A percentile compares a stretch with the other conserved stretches of the same genome.
Evolutionary conservation across 306 rosid species (phyloP).

Genomic region (Ammopiptanthus mongolicus): DNA sequence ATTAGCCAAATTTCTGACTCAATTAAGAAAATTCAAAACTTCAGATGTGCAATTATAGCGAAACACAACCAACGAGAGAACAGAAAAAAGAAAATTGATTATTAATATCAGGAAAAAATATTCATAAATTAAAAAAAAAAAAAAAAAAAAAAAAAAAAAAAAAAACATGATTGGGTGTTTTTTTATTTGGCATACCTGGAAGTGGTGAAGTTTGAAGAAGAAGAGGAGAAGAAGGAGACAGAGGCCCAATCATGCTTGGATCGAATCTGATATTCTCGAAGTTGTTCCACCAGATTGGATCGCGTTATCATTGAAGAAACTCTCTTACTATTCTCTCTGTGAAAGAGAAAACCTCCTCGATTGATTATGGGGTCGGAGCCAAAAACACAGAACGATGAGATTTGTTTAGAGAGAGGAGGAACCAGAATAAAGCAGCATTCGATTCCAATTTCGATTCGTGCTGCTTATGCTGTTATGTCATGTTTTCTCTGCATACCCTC

Average conservation of each 20-base stretch:
- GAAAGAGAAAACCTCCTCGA: not conserved
- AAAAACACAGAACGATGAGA: not conserved
- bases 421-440: slow-evolving; percentile 12
- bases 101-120: not conserved
- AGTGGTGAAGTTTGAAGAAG: slow-evolving; percentile 64
- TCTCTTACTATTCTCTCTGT: slow-evolving; percentile 9
- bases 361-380: slow-evolving; percentile 17
- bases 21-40: not conserved
- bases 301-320: slow-evolving; percentile 75
- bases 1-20: not conserved
- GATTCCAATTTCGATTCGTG: not conserved
- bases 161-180: too few relatives aligned
- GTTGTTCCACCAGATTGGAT: slow-evolving; percentile 97
- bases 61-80: not conserved
- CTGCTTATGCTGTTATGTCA: too few relatives aligned
- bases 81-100: not conserved
- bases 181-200: slow-evolving; percentile 50
- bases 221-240: slow-evolving; percentile 92
- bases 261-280: slow-evolving; percentile 98
- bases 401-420: not conserved
- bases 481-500: too few relatives aligned
- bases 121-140: not conserved
- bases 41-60: not conserved
- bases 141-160: too few relatives aligned
- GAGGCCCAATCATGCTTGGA: slow-evolving; percentile 99